Percentiles rank a stretch among this genome's conserved stretches.
These are phyloP conservation scores for Macaranga tanarius DNA, from an alignment of 441 rosid genomes.

Conservation along the genomic window DNA sequence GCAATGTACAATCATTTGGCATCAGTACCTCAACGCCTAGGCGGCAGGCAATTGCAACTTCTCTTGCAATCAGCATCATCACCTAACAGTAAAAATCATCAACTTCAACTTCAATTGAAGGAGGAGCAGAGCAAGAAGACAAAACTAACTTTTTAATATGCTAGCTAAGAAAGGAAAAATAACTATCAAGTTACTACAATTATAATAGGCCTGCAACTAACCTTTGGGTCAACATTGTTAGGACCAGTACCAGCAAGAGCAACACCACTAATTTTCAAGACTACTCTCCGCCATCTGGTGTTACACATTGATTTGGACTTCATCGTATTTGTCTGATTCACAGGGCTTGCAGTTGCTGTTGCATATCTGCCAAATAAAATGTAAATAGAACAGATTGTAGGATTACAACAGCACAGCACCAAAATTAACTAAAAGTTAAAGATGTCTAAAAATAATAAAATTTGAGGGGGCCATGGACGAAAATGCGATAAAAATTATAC, in stretches of 20 bases:
- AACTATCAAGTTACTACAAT: neutral
- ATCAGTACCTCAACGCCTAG: slow-evolving; percentile 65
- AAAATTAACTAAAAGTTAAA: slow-evolving; percentile 1
- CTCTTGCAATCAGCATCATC: slow-evolving; percentile 66
- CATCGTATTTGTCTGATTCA: slow-evolving; percentile 40
- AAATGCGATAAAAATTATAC: too few relatives aligned
- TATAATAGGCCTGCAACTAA: slow-evolving; percentile 14
- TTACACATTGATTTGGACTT: slow-evolving; percentile 47
- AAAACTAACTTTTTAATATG: neutral
- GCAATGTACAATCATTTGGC: neutral
- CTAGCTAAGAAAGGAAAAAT: neutral
- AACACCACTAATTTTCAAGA: slow-evolving; percentile 79
- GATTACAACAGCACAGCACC: neutral
- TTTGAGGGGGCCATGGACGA: too few relatives aligned
- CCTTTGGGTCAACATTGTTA: slow-evolving; percentile 80
- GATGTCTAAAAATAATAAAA: neutral
- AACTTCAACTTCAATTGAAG: slow-evolving; percentile 5
- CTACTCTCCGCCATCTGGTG: slow-evolving; percentile 82
- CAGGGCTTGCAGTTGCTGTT: slow-evolving; percentile 37
- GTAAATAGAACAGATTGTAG: neutral
- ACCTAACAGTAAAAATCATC: slow-evolving; percentile 41
- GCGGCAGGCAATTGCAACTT: slow-evolving; percentile 69
- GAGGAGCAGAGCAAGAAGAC: neutral
- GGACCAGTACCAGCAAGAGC: slow-evolving; percentile 67
- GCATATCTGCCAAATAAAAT: slow-evolving; percentile 39